Evolutionary conservation across 805 yeast genomes (phyloP), one percentile per base, ranked within the genome.

Genomic region (Ogataea trehalophila): DNA sequence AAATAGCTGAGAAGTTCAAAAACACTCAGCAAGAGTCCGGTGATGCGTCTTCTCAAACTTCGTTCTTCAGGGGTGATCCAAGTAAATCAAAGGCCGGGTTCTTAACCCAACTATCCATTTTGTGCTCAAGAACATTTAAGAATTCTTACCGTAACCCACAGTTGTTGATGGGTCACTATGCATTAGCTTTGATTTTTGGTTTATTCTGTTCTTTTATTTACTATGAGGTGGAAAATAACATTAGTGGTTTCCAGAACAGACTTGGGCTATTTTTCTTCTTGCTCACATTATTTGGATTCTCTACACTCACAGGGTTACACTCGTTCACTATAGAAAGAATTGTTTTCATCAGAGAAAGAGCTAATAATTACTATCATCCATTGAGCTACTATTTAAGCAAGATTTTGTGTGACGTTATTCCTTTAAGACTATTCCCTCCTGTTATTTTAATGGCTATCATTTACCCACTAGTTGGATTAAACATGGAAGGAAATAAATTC

Each of bases 181-280:
- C 85, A 2, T 72, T 92, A 50, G 84, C 97, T 0, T 66, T 87
- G 8, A 63, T 83, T 15, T 79, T 92, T 65, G 97, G 96, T 1
- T 60, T 82, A 4, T 86, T 92, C 67, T 83, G 96, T 66, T 97
- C 98, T 0, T 79, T 79, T 43, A 72, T 94, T 37, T 94, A 94
- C 65, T 92, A 83, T 68, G 75, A 89, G 59, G 82, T 92, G 23
- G 72, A 82, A 38, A 86, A 89, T 61, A 97, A 92, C 63, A 92
- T 94, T 46, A 83, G 96, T 59, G 99, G 99, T 0, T 94, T 94
- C 73, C 99, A 94, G 66, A 94, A 94, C 67, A 76, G 99, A 57
- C 74, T 94, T 54, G 99, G 99, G 0, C 72, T 94, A 50, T 94
- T 94, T 67, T 92, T 94, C 72, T 94, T 94, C 66, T 68, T 91